Evolutionary conservation across 2,329 filamentous ascomycete species (phyloP).

Genomic region (Dryadomyces sulphureus): DNA sequence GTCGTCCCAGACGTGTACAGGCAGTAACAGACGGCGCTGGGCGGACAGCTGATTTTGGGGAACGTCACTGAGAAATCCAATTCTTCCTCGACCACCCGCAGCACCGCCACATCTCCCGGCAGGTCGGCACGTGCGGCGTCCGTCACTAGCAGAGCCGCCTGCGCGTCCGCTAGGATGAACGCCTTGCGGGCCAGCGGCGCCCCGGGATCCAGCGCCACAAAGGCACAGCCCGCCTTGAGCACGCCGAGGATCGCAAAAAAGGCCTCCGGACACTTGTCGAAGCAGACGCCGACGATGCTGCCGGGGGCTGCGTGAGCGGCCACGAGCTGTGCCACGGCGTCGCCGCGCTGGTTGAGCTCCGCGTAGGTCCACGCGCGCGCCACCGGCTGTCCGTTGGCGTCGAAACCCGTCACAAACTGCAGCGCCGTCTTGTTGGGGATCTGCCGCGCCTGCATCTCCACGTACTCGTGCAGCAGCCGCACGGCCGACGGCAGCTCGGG

Average conservation of each 20-base stretch:
- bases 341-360: constrained; percentile 57
- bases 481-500: constrained; percentile 41
- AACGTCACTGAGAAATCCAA: constrained; percentile 2
- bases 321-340: constrained; percentile 56
- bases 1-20: constrained; percentile 83
- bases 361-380: constrained; percentile 55
- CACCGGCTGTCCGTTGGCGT: constrained; percentile 22
- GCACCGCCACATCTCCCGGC: constrained; percentile 15
- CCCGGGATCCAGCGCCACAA: constrained; percentile 63
- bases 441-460: constrained; percentile 45
- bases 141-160: constrained; percentile 47
- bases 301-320: constrained; percentile 34
- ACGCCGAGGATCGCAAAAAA: constrained; percentile 73
- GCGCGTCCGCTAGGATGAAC: constrained; percentile 66
- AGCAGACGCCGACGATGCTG: constrained; percentile 58
- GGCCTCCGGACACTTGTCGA: constrained; percentile 73
- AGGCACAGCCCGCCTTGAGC: constrained; percentile 68
- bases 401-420: constrained; percentile 53
- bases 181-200: constrained; percentile 59
- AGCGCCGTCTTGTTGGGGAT: constrained; percentile 52
- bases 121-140: constrained; percentile 16
- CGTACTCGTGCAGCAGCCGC: constrained; percentile 58
- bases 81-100: constrained; percentile 11
- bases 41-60: constrained; percentile 11
- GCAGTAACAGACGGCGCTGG: constrained; percentile 57